Evolutionary conservation across 306 rosid genomes (phyloP).

Genomic region (Ochetophila trinervis): DNA sequence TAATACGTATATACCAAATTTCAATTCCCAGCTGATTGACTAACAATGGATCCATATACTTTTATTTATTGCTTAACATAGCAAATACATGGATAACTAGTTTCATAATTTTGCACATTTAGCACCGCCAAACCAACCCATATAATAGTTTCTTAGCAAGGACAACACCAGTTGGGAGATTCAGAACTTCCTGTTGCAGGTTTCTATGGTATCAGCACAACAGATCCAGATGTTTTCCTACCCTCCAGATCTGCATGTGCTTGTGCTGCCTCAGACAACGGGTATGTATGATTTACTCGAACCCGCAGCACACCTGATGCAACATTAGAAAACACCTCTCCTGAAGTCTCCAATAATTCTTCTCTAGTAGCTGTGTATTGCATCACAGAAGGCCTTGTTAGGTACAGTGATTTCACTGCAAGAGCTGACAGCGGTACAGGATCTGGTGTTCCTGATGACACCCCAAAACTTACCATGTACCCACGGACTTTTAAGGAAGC

Average conservation of each 20-base stretch:
- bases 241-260: conserved; percentile 83
- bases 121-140: neutral
- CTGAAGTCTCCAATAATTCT: conserved; percentile 64
- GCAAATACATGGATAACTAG: too few species aligned
- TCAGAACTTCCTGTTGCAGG: neutral
- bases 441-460: conserved; percentile 84
- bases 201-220: conserved; percentile 69
- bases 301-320: conserved; percentile 57
- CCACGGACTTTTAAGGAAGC: conserved; percentile 64
- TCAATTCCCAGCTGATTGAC: too few species aligned
- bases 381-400: conserved; percentile 72
- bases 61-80: too few species aligned
- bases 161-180: neutral
- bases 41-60: too few species aligned
- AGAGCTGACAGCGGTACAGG: conserved; percentile 76
- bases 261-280: conserved; percentile 67
- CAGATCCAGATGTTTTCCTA: conserved; percentile 74
- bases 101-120: too few species aligned
- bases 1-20: too few species aligned
- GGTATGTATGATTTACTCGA: conserved; percentile 78
- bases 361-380: conserved; percentile 57
- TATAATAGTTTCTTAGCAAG: neutral
- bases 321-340: conserved; percentile 64
- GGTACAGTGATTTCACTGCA: conserved; percentile 62
- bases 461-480: conserved; percentile 83